These are phyloP conservation scores for Agaricus sinodeliciosus DNA, from an alignment of 768 basidiomycete genomes.

Conservation along the genomic window DNA sequence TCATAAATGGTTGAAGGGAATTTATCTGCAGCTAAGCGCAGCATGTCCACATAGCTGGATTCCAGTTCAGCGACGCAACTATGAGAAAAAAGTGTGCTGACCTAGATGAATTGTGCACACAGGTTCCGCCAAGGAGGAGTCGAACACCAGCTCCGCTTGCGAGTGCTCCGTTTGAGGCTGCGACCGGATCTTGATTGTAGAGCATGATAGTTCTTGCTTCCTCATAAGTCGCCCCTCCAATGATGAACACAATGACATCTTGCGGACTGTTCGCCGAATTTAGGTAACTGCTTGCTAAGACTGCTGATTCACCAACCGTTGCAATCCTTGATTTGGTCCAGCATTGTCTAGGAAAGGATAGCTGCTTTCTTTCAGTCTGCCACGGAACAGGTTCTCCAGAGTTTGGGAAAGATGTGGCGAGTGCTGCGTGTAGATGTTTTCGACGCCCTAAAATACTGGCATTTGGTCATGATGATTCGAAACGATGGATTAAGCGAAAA, in stretches of 20 bases:
- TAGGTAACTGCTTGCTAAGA: neutral
- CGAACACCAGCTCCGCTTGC: slow-evolving; percentile 58
- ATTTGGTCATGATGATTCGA: neutral
- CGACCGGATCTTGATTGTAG: slow-evolving; percentile 74
- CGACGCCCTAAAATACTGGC: slow-evolving; percentile 67
- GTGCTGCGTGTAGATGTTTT: slow-evolving; percentile 98
- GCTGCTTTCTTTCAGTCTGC: slow-evolving; percentile 77
- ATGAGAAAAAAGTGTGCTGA: slow-evolving; percentile 27
- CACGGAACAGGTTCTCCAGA: slow-evolving; percentile 82
- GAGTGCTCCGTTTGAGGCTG: slow-evolving; percentile 38
- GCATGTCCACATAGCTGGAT: slow-evolving; percentile 82
- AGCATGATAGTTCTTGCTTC: slow-evolving; percentile 83
- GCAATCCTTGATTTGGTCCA: slow-evolving; percentile 63
- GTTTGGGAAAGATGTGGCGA: slow-evolving; percentile 91
- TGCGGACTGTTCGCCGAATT: slow-evolving; percentile 57
- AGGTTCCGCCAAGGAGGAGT: slow-evolving; percentile 88
- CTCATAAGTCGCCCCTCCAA: slow-evolving; percentile 95
- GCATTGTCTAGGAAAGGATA: slow-evolving; percentile 79
- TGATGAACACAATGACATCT: slow-evolving; percentile 94
- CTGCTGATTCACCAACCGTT: slow-evolving; percentile 40
- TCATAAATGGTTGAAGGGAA: slow-evolving; percentile 66
- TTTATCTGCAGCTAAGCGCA: slow-evolving; percentile 59
- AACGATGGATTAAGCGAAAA: slow-evolving; percentile 5
- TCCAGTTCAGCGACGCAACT: slow-evolving; percentile 8
- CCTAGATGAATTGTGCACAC: slow-evolving; percentile 92